Conservation (phyloP, 164 flowering plant species). For the Malania oleifera region DNA sequence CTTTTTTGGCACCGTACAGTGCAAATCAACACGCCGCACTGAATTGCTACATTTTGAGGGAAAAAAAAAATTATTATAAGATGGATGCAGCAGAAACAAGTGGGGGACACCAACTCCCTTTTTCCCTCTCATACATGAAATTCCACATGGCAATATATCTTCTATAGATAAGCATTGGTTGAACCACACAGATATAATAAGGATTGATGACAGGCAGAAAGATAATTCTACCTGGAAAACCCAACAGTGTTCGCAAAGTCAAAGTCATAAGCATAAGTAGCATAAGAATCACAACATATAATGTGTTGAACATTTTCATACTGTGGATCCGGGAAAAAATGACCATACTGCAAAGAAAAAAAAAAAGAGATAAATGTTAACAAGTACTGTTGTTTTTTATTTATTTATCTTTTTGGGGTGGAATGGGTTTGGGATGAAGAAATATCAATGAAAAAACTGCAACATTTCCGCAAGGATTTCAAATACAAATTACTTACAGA, state of each 20-base stretch:
- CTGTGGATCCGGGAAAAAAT: conserved; percentile 97
- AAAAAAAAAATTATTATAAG: too few species aligned
- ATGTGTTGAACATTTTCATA: conserved; percentile 98
- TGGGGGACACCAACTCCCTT: too few species aligned
- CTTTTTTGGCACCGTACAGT: too few species aligned
- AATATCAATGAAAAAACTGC: not conserved
- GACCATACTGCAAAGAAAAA: conserved; percentile 76
- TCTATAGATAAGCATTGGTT: too few species aligned
- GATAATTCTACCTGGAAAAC: conserved; percentile 65
- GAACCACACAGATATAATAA: not conserved
- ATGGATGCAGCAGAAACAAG: too few species aligned
- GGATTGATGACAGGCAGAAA: not conserved
- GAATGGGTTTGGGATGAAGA: too few species aligned
- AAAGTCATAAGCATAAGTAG: conserved; percentile 97
- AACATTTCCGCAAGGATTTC: not conserved
- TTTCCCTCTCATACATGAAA: too few species aligned
- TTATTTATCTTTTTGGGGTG: too few species aligned
- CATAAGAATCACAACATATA: conserved; percentile 93
- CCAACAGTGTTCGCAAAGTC: conserved; percentile 66
- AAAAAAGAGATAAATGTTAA: not conserved
- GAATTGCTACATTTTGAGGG: too few species aligned
- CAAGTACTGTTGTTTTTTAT: too few species aligned
- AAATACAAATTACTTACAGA: conserved; percentile 49
- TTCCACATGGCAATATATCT: too few species aligned
- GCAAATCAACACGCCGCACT: too few species aligned